Evolutionary conservation across 164 flowering plant species (phyloP).

Genomic region (Vitis riparia): DNA sequence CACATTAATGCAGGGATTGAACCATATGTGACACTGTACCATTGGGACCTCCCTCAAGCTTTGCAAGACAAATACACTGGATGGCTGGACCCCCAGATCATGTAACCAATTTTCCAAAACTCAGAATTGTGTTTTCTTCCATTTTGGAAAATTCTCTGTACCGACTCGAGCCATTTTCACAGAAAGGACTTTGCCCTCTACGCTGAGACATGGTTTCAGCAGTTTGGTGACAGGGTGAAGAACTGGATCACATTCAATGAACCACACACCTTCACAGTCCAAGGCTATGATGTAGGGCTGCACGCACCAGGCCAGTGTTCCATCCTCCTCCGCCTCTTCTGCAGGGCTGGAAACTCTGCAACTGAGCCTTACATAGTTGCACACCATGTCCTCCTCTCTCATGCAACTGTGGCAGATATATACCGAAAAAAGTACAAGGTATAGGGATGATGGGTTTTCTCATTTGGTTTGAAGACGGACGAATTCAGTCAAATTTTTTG

Average conservation of each 20-base stretch:
- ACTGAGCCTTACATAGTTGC: conserved; percentile 89
- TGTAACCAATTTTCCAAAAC: conserved; percentile 34
- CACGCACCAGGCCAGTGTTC: conserved; percentile 92
- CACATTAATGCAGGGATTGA: conserved; percentile 58
- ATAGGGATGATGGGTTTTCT: background rate
- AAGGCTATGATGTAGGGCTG: conserved; percentile 87
- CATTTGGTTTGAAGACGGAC: background rate
- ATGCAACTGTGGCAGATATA: conserved; percentile 58
- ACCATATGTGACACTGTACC: conserved; percentile 88
- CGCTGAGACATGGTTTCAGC: conserved; percentile 80
- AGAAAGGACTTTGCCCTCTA: conserved; percentile 78
- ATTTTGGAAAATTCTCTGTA: background rate
- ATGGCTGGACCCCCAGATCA: conserved; percentile 67
- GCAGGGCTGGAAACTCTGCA: conserved; percentile 78
- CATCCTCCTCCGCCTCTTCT: conserved; percentile 50
- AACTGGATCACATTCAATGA: conserved; percentile 96
- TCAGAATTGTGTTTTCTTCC: background rate
- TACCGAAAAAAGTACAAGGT: conserved; percentile 82
- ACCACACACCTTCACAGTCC: conserved; percentile 73
- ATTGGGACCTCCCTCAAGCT: conserved; percentile 96
- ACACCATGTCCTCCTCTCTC: conserved; percentile 74
- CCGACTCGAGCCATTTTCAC: conserved; percentile 6
- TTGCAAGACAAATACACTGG: conserved; percentile 73
- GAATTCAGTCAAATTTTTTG: background rate
- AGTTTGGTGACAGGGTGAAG: conserved; percentile 92